Evolutionary conservation across 2,329 filamentous ascomycete species (phyloP).

Genomic region (Xylaria sp.): DNA sequence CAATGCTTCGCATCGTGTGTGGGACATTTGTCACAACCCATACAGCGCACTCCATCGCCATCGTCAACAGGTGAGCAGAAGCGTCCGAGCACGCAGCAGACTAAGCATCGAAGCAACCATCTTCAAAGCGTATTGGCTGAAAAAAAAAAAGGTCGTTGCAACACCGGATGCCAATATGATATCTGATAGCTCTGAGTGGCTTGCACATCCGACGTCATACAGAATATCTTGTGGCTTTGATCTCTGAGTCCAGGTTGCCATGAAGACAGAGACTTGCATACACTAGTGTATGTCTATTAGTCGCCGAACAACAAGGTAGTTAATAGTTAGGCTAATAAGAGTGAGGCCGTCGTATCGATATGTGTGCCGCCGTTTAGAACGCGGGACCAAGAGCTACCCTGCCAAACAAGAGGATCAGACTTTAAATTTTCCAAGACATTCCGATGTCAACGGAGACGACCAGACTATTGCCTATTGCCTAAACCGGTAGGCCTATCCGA

Average conservation of each 20-base stretch:
- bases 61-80: neutral
- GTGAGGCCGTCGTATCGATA: neutral
- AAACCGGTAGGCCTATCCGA: neutral
- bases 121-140: neutral
- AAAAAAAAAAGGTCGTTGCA: neutral
- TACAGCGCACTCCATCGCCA: neutral
- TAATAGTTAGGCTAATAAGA: too few relatives aligned
- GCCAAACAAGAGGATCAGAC: neutral
- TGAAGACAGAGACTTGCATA: conserved; percentile 15
- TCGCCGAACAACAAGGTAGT: neutral
- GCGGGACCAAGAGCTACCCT: neutral
- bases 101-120: too few relatives aligned
- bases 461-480: neutral
- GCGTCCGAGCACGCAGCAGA: too few relatives aligned
- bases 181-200: conserved; percentile 35
- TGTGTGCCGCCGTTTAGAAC: neutral
- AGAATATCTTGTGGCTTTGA: conserved; percentile 18
- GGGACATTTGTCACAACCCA: neutral
- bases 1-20: neutral
- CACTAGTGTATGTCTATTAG: conserved; percentile 4
- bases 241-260: neutral
- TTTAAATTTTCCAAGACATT: neutral
- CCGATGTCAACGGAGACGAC: neutral
- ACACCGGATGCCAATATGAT: conserved; percentile 29
- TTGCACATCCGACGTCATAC: conserved; percentile 25